Percentiles rank a stretch among this genome's conserved stretches.
Evolutionary conservation across 192 early-diverging fungal genomes (phyloP).

Genomic region (Cetraspora pellucida): DNA sequence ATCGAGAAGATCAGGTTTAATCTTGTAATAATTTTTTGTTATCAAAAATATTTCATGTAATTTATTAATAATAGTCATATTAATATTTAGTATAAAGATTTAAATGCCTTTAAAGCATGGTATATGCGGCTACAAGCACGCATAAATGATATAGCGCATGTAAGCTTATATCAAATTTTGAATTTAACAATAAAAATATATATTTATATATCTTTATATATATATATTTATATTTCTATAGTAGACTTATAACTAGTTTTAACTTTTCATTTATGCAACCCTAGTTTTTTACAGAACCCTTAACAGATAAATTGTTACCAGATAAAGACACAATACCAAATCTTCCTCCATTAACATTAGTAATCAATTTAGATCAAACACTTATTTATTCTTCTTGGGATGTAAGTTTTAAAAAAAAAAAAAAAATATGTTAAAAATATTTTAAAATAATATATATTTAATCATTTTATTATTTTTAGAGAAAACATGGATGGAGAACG

Average conservation of each 20-base stretch:
- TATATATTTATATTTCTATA: neutral
- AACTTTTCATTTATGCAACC: neutral
- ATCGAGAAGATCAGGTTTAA: constrained; percentile 27
- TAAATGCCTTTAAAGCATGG: constrained; percentile 15
- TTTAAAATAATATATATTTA: too few relatives aligned
- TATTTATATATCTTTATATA: neutral
- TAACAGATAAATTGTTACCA: constrained; percentile 88
- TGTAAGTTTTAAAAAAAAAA: constrained; percentile 49
- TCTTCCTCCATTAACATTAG: constrained; percentile 90
- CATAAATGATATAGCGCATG: constrained; percentile 24
- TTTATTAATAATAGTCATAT: neutral
- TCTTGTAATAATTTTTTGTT: neutral
- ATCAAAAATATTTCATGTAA: neutral
- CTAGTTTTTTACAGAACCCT: constrained; percentile 60
- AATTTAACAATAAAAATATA: neutral
- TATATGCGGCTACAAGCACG: constrained; percentile 20
- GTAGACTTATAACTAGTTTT: neutral
- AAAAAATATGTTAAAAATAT: neutral
- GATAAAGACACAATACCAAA: constrained; percentile 79
- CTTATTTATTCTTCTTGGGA: constrained; percentile 93
- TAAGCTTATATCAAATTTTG: neutral
- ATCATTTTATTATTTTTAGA: constrained; percentile 54
- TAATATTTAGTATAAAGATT: constrained; percentile 27
- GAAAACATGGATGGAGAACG: constrained; percentile 94
- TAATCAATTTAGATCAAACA: constrained; percentile 94